Evolutionary conservation across 2,329 filamentous ascomycete genomes (phyloP), one percentile per base, ranked within the genome.

Genomic region (Cryphonectria japonica): DNA sequence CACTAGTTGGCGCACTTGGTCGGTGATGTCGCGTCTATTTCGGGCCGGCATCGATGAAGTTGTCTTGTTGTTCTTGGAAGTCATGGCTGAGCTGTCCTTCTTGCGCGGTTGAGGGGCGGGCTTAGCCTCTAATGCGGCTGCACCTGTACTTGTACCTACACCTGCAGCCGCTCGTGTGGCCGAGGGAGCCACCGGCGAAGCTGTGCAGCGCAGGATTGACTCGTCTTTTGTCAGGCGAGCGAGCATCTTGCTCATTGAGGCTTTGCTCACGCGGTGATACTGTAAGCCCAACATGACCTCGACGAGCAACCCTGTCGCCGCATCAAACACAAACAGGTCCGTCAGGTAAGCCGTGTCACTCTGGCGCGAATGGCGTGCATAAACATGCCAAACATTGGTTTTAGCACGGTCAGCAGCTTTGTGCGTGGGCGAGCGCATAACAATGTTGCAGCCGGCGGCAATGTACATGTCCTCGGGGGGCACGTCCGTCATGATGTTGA

Each of bases 271-370:
- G 19, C 73, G 74, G 3, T n/a, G 43, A 67, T 79, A 82, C 26
- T 9, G 71, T 65, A 19, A 82, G 2, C 81, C 80, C 13, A 81
- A 59, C 6, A 82, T 77, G 11, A 77, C 76, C 64, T 81, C 80
- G 0, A 72, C 67, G 32, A 83, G 71, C 8, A 22, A 3, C 0
- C 79, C 79, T 2, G 70, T 75, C 0, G 16, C 32, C 1, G 77
- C 64, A 64, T 82, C 76, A 69, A 81, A 82, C 6, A 79, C 75
- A 57, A 81, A 82, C 1, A 82, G 66, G 61, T 82, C 81, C 1
- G 73, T 80, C 8, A 77, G 29, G 68, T 73, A 80, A 0, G 29
- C 62, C 54, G 76, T 76, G 11, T 79, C 78, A 0, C 75, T 76
- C 11, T 70, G 26, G 14, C 67, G 74, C 16, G 73, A 37, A 60